Evolutionary conservation across 495 filamentous ascomycete species (phyloP).

Genomic region (Chaetomium cochliodes): DNA sequence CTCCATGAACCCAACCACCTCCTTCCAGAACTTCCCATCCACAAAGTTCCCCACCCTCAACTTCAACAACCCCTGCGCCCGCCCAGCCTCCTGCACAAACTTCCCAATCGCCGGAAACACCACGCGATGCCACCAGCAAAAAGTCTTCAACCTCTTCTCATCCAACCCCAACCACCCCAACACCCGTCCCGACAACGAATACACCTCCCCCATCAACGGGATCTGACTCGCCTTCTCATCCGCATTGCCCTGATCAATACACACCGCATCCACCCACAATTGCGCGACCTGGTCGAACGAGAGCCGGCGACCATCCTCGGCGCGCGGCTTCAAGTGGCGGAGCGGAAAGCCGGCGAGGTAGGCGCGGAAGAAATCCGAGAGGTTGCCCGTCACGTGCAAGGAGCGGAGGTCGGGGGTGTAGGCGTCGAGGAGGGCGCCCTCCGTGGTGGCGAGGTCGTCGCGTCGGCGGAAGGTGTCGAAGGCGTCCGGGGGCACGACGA

Average conservation of each 20-base stretch:
- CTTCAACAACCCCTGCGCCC: background rate
- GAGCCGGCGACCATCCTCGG: background rate
- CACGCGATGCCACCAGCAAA: constrained; percentile 17
- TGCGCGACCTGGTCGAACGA: constrained; percentile 5
- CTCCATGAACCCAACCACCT: constrained; percentile 10
- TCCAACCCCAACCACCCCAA: constrained; percentile 20
- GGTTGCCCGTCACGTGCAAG: constrained; percentile 12
- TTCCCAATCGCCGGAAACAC: constrained; percentile 8
- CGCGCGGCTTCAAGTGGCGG: background rate
- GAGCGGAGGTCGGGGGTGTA: constrained; percentile 12
- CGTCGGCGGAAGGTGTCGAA: constrained; percentile 10
- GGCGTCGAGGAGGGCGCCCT: constrained; percentile 11
- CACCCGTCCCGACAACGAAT: constrained; percentile 24
- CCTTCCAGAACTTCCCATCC: constrained; percentile 19
- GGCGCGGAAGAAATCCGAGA: constrained; percentile 18
- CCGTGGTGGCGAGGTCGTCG: constrained; percentile 12
- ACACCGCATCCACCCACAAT: constrained; percentile 32
- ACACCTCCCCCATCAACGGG: constrained; percentile 32
- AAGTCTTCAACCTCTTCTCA: constrained; percentile 10
- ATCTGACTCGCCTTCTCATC: constrained; percentile 31
- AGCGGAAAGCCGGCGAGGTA: constrained; percentile 13
- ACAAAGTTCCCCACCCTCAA: constrained; percentile 12
- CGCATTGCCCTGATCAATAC: constrained; percentile 31
- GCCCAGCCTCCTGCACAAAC: background rate
- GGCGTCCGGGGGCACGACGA: constrained; percentile 10